Conservation (phyloP, 208 protist genomes). For the Crithidia mellificae region DNA sequence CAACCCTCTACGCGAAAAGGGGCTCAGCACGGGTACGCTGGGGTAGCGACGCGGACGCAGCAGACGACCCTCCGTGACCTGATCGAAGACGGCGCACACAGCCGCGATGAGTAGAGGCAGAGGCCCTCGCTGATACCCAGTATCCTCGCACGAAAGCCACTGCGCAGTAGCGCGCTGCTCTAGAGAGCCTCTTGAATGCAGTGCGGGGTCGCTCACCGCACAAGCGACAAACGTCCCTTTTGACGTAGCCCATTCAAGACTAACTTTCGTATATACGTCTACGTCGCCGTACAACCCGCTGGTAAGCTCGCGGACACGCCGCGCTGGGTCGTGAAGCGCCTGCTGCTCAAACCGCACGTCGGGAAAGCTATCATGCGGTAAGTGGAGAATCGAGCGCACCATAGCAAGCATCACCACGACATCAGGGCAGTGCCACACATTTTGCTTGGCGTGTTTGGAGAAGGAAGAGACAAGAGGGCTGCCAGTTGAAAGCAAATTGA, state of each 20-base stretch:
- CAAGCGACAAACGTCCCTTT: slow-evolving; percentile 6
- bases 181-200: background rate
- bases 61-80: background rate
- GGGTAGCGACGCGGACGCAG: slow-evolving; percentile 1
- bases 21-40: background rate
- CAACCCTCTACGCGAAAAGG: slow-evolving; percentile 19
- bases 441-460: slow-evolving; percentile 1
- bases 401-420: slow-evolving; percentile 52
- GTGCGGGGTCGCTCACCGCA: slow-evolving; percentile 39
- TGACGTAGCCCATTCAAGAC: slow-evolving; percentile 40
- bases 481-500: too few relatives aligned
- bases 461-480: background rate
- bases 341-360: slow-evolving; percentile 55
- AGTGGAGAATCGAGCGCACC: slow-evolving; percentile 33
- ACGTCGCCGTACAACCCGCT: slow-evolving; percentile 53
- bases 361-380: slow-evolving; percentile 50
- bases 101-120: slow-evolving; percentile 26
- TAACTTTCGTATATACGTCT: slow-evolving; percentile 47
- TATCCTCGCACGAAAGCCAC: slow-evolving; percentile 21
- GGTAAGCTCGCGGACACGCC: slow-evolving; percentile 40
- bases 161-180: background rate
- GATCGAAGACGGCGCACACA: slow-evolving; percentile 27
- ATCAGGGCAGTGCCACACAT: slow-evolving; percentile 40
- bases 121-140: slow-evolving; percentile 16
- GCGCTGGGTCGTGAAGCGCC: slow-evolving; percentile 52